phyloP scores from a whole-genome alignment of 163 green algal species.

The Scenedesmus sp. region DNA sequence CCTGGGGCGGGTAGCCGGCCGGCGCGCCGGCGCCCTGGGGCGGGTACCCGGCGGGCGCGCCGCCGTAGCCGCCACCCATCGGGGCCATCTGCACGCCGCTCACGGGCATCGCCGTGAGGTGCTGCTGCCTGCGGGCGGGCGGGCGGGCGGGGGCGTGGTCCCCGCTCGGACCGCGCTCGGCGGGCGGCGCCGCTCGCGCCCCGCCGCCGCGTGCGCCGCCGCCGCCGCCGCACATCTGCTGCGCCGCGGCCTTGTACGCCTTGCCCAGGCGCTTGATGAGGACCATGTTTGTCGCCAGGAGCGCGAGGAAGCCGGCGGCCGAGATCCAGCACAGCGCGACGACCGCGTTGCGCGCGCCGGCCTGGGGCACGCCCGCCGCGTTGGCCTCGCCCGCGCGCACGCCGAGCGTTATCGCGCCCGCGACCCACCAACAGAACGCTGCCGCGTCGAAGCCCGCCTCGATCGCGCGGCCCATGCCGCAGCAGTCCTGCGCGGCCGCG shows the following conservation, averaged over 20 bases:
- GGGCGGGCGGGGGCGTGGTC: too few species aligned
- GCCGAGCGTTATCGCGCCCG: slow-evolving; percentile 20
- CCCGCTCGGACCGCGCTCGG: too few species aligned
- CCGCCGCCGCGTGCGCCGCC: too few species aligned
- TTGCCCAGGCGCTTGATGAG: slow-evolving; percentile 5
- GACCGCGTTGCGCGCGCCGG: slow-evolving; percentile 6
- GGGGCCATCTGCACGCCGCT: slow-evolving; percentile 12
- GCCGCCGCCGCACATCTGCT: too few species aligned
- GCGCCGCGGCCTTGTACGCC: slow-evolving; percentile 24
- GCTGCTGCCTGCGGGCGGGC: too few species aligned
- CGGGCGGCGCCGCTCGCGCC: too few species aligned
- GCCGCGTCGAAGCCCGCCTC: slow-evolving; percentile 39
- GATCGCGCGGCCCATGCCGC: slow-evolving; percentile 4
- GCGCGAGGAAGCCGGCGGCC: neutral
- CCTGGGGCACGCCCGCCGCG: neutral
- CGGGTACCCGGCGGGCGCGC: too few species aligned
- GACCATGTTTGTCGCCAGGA: slow-evolving; percentile 7
- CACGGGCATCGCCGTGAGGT: slow-evolving; percentile 6
- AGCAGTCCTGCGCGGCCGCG: slow-evolving; percentile 15
- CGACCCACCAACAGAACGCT: slow-evolving; percentile 23
- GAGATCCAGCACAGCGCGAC: slow-evolving; percentile 28
- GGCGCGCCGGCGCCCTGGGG: too few species aligned
- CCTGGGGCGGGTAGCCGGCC: too few species aligned
- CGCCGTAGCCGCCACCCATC: neutral
- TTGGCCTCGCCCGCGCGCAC: slow-evolving; percentile 23